phyloP scores from a whole-genome alignment of 345 rosid genomes.

The Camelina neglecta region DNA sequence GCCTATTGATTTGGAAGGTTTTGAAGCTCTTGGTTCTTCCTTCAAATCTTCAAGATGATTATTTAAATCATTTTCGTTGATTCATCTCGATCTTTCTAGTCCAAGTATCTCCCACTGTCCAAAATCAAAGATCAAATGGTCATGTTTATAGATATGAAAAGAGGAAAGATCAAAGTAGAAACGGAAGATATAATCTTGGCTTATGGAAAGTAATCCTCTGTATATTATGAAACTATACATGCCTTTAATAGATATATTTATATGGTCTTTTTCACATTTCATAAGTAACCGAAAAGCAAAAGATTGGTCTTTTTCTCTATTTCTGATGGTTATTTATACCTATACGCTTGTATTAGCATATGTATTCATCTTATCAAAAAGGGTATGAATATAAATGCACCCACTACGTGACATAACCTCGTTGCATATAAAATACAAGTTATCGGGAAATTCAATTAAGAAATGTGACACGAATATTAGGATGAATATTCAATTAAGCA shows the following conservation, averaged over 20 bases:
- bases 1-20: background rate
- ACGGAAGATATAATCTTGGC: constrained; percentile 41
- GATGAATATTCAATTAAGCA: constrained; percentile 11
- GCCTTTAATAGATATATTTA: constrained; percentile 23
- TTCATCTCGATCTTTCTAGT: constrained; percentile 34
- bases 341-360: constrained; percentile 29
- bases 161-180: constrained; percentile 27
- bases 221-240: constrained; percentile 38
- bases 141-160: constrained; percentile 34
- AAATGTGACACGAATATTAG: constrained; percentile 22
- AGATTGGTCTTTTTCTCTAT: constrained; percentile 32
- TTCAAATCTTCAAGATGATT: constrained; percentile 40
- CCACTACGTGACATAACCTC: constrained; percentile 41
- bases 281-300: constrained; percentile 39
- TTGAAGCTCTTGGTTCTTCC: constrained; percentile 14
- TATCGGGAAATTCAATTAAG: background rate
- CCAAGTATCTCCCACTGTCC: constrained; percentile 39
- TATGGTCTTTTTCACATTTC: constrained; percentile 34
- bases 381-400: constrained; percentile 34
- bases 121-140: constrained; percentile 41
- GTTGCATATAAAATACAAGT: constrained; percentile 27
- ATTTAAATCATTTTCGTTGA: constrained; percentile 38
- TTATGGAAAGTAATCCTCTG: constrained; percentile 36
- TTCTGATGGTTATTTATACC: constrained; percentile 23
- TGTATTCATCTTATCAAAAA: constrained; percentile 40